Base-by-base conservation (phyloP, 306 rosid species). In the Prunus kanzakura region DNA sequence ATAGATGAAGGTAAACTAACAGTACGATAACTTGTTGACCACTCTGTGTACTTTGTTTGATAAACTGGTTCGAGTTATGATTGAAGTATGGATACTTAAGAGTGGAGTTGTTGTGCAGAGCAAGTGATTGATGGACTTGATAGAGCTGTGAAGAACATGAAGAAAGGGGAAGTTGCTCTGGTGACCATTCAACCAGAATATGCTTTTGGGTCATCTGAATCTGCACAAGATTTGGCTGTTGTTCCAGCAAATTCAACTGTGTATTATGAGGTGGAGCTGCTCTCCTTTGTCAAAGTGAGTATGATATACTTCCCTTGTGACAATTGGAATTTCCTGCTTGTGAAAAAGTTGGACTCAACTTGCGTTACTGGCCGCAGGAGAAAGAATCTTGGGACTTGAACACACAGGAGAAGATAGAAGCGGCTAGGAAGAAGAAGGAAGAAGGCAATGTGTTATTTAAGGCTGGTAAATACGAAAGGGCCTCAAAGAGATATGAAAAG, bases 111-210 rank as follows among this genome's bases (percentile, higher is more conserved):
- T 64, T 74, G 75, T 30, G 49, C 82, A 93, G 98, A 91, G 73
- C 93, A 90, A 91, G 98, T 88, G 38, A 82, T 90, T 76, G 97
- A 93, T 66, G 98, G 98, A 70, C 91, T 91, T 11, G 98, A 93
- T 76, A 84, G 85, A 85, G 97, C 93, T 70, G 91, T 93, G 68
- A 66, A 79, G 85, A 87, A 87, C 25, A 93, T 93, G 98, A 93
- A 91, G 80, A 93, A 90, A 74, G 96, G 97, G 74, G 98, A 91
- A 75, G 82, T 88, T 27, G 96, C 97, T 58, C 14, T 77, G 47
- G 70, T 91, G 82, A 86, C 90, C n/a, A 75, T 93, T 50, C 87
- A 90, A 0, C 97, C 96, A 2, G 94, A 91, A 71, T 93, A 90
- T 85, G 98, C 87, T 55, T 91, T 87, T 76, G 96, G 97, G 23